phyloP scores from a whole-genome alignment of 192 early-diverging fungal genomes.

The Allomyces macrogynus region DNA sequence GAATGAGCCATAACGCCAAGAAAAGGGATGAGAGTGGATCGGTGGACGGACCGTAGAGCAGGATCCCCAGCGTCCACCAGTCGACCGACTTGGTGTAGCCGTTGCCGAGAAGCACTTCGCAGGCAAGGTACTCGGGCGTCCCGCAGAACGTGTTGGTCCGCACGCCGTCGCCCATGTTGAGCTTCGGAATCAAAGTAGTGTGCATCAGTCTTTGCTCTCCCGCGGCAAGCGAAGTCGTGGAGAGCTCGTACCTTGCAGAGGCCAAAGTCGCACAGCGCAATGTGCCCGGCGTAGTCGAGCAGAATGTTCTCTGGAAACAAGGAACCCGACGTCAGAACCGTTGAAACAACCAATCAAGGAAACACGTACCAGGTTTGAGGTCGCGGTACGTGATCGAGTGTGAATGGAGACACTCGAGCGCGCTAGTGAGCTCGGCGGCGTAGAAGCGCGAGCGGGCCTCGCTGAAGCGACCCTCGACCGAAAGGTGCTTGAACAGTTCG shows the following conservation, averaged over 20 bases:
- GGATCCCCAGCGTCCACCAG: slow-evolving; percentile 65
- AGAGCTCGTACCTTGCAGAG: slow-evolving; percentile 29
- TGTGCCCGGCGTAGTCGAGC: slow-evolving; percentile 41
- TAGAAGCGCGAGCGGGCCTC: slow-evolving; percentile 76
- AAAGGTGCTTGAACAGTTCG: slow-evolving; percentile 80
- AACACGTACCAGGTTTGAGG: not conserved
- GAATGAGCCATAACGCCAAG: no score
- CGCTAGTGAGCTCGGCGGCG: slow-evolving; percentile 40
- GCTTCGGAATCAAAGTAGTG: slow-evolving; percentile 5
- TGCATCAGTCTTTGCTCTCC: no score
- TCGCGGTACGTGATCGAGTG: slow-evolving; percentile 44
- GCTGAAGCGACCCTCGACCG: slow-evolving; percentile 67
- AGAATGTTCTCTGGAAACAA: slow-evolving; percentile 22
- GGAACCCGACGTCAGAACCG: not conserved
- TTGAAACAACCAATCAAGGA: not conserved
- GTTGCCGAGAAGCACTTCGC: slow-evolving; percentile 50
- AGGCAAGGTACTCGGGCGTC: slow-evolving; percentile 75
- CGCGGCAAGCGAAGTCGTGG: no score
- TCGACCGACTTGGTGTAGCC: slow-evolving; percentile 54
- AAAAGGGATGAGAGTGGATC: not conserved
- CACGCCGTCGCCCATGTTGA: slow-evolving; percentile 22
- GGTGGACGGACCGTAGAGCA: slow-evolving; percentile 41
- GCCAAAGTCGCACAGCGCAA: slow-evolving; percentile 57
- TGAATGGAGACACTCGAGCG: slow-evolving; percentile 45
- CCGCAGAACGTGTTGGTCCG: slow-evolving; percentile 71